A percentile compares a stretch with the other conserved stretches of the same genome.
Conservation (phyloP, 192 early-diverging fungal genomes). For the Coemansia javaensis region DNA sequence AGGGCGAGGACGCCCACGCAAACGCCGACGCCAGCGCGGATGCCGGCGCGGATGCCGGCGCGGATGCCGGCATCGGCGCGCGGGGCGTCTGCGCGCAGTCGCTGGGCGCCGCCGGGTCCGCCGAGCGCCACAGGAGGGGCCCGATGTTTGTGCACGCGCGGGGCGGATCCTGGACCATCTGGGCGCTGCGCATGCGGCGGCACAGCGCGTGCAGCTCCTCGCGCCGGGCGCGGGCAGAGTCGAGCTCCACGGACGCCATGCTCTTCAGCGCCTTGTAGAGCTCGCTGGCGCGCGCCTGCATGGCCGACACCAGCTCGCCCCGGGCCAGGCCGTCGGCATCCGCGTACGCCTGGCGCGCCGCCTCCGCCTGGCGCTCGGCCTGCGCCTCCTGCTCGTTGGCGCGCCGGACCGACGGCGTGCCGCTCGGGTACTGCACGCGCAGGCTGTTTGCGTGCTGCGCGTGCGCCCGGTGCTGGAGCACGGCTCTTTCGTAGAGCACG, state of each 20-base stretch:
- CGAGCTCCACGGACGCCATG: slow-evolving; percentile 34
- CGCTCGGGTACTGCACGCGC: slow-evolving; percentile 46
- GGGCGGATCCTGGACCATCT: slow-evolving; percentile 43
- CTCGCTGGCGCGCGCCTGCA: slow-evolving; percentile 32
- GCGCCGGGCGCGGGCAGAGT: slow-evolving; percentile 31
- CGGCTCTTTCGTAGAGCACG: slow-evolving; percentile 39
- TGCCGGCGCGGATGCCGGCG: slow-evolving; percentile 6
- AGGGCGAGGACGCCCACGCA: slow-evolving; percentile 2
- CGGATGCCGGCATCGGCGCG: slow-evolving; percentile 9
- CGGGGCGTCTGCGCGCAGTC: background rate
- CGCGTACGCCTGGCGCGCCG: slow-evolving; percentile 44
- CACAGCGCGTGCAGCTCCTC: slow-evolving; percentile 29
- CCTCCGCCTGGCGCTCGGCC: slow-evolving; percentile 31
- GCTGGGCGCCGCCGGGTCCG: background rate
- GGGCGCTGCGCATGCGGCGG: slow-evolving; percentile 29
- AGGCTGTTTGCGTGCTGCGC: slow-evolving; percentile 26
- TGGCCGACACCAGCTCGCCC: slow-evolving; percentile 34
- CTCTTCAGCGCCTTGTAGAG: slow-evolving; percentile 38
- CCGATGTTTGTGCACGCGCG: slow-evolving; percentile 45
- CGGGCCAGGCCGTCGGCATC: slow-evolving; percentile 39
- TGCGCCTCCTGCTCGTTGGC: slow-evolving; percentile 45
- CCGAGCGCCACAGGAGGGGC: slow-evolving; percentile 35
- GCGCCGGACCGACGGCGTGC: slow-evolving; percentile 37
- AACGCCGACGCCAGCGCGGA: no score
- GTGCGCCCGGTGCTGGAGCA: slow-evolving; percentile 31